Evolutionary conservation across 2,329 filamentous ascomycete genomes (phyloP), one percentile per base, ranked within the genome.

Genomic region (Fulvia fulva): DNA sequence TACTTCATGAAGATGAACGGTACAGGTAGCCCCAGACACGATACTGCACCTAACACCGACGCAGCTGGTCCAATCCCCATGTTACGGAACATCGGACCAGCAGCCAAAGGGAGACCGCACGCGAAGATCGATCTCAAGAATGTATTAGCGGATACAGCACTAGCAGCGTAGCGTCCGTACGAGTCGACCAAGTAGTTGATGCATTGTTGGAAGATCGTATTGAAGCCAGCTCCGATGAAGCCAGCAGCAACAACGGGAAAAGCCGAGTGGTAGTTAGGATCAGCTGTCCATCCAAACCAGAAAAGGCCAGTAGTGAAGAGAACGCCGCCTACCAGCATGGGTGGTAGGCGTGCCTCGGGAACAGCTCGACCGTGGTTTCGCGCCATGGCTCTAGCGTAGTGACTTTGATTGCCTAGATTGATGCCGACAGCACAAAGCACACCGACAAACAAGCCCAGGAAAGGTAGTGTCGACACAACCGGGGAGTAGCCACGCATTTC

Each of bases 61-160:
- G 74, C 71, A 14, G 74, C 74, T 6, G 75, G 74, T 5, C 76
- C 76, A 22, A 79, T 70, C 1, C 77, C 77, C 37, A 80, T 59
- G 22, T 66, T 67, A 12, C 62, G 55, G 47, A 77, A 75, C 76
- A 79, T 77, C 0, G 76, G 76, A 46, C 68, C 67, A 5, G 74
- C 70, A 5, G 67, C 68, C 25, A 73, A 54, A 1, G 71, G 71
- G 4, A 73, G 72, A 72, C 75, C 22, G 28, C 65, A 72, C 3
- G 75, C 78, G 57, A 79, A 62, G 7, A 78, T 58, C 34, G 72
- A 74, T 30, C 79, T 75, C 37, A 81, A 69, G 62, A 81, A 76
- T 1, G 78, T 80, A 58, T 81, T 80, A 26, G 77, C 78, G 9
- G 78, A 76, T 26, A 80, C 75, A 8, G 79, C 78, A 12, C 75